Percentiles rank a stretch among this genome's conserved stretches.
phyloP scores from a whole-genome alignment of 805 yeast species.

The Isabelozyma heimii region DNA sequence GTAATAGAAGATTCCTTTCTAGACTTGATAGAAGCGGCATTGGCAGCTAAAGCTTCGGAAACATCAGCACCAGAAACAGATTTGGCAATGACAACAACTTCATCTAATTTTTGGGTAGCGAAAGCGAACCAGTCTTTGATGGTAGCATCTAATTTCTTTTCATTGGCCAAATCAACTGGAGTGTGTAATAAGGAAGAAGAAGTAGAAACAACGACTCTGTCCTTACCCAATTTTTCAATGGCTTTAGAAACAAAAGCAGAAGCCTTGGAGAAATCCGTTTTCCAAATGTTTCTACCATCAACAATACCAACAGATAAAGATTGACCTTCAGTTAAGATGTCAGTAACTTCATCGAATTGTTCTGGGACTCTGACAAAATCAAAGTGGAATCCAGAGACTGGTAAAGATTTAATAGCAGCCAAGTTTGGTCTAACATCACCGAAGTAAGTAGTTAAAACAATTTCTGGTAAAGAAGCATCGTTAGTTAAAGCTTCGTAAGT shows the following conservation, averaged over 20 bases:
- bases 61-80: slow-evolving; percentile 83
- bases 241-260: slow-evolving; percentile 79
- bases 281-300: slow-evolving; percentile 99
- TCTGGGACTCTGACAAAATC: slow-evolving; percentile 96
- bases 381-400: slow-evolving; percentile 94
- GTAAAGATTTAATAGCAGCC: slow-evolving; percentile 80
- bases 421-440: slow-evolving; percentile 99
- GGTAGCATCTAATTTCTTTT: slow-evolving; percentile 84
- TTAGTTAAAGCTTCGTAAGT: slow-evolving; percentile 78
- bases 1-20: slow-evolving; percentile 87
- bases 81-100: slow-evolving; percentile 89
- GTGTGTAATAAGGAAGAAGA: slow-evolving; percentile 98
- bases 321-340: slow-evolving; percentile 67
- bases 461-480: slow-evolving; percentile 67
- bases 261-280: slow-evolving; percentile 90
- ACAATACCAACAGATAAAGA: slow-evolving; percentile 93
- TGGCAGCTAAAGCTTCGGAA: slow-evolving; percentile 72
- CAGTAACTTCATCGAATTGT: slow-evolving; percentile 82
- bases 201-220: slow-evolving; percentile 85
- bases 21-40: slow-evolving; percentile 80
- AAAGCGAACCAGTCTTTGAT: slow-evolving; percentile 98
- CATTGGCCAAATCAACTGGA: slow-evolving; percentile 93
- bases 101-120: slow-evolving; percentile 92
- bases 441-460: slow-evolving; percentile 87
- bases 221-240: slow-evolving; percentile 78